These are phyloP conservation scores for Fagopyrum esculentum DNA, from an alignment of 148 eudicot species.

Conservation along the genomic window DNA sequence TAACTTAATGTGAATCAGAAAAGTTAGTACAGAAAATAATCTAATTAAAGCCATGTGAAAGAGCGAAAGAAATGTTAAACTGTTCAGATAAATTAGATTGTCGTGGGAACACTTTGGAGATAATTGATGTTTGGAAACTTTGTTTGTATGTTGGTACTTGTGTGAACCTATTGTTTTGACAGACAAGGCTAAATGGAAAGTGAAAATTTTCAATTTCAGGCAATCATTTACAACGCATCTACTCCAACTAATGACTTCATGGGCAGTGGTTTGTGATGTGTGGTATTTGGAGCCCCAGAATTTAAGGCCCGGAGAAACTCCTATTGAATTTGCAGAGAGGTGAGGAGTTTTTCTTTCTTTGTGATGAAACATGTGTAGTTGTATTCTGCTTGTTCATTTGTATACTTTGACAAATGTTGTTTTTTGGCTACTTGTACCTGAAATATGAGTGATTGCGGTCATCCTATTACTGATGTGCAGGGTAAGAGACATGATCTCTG, in stretches of 20 bases:
- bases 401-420: too few relatives aligned
- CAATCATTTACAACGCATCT: constrained; percentile 94
- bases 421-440: too few relatives aligned
- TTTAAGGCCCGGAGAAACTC: constrained; percentile 76
- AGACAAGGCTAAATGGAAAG: too few relatives aligned
- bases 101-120: too few relatives aligned
- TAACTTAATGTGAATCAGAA: too few relatives aligned
- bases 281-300: constrained; percentile 98
- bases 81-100: too few relatives aligned
- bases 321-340: constrained; percentile 99
- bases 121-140: too few relatives aligned
- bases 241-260: constrained; percentile 96
- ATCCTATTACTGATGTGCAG: constrained; percentile 23
- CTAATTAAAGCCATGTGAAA: neutral
- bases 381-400: too few relatives aligned
- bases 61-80: too few relatives aligned
- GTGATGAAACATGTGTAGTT: neutral
- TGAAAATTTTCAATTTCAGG: constrained; percentile 28
- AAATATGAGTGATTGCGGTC: too few relatives aligned
- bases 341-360: constrained; percentile 13
- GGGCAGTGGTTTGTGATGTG: constrained; percentile 99
- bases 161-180: neutral
- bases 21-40: too few relatives aligned
- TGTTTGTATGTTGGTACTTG: neutral
- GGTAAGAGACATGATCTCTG: constrained; percentile 78